A percentile compares a stretch with the other conserved stretches of the same genome.
Conservation (phyloP, 768 basidiomycete genomes). For the Termitomyces sp. region DNA sequence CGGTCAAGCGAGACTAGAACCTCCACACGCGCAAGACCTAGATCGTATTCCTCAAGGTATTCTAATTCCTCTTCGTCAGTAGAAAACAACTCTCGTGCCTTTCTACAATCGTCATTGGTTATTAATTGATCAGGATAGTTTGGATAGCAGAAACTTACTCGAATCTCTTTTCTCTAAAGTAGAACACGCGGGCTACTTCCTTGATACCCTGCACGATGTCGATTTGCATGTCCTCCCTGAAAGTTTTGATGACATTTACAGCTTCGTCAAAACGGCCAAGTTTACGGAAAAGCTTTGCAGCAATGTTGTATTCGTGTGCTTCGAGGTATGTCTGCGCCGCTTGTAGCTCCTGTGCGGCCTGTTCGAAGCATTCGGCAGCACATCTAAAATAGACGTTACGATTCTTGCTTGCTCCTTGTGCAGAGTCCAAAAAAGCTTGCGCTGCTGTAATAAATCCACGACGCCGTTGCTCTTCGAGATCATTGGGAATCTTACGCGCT, state of each 20-base stretch:
- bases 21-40: slow-evolving; percentile 42
- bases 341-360: slow-evolving; percentile 27
- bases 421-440: slow-evolving; percentile 41
- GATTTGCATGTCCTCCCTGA: slow-evolving; percentile 24
- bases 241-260: slow-evolving; percentile 32
- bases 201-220: slow-evolving; percentile 30
- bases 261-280: slow-evolving; percentile 49
- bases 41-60: slow-evolving; percentile 48
- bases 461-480: slow-evolving; percentile 16
- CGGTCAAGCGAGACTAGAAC: slow-evolving; percentile 37
- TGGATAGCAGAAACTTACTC: slow-evolving; percentile 20
- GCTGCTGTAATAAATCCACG: slow-evolving; percentile 40
- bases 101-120: slow-evolving; percentile 24
- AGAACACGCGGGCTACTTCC: slow-evolving; percentile 40
- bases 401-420: slow-evolving; percentile 21
- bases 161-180: slow-evolving; percentile 30
- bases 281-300: slow-evolving; percentile 45
- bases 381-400: slow-evolving; percentile 30
- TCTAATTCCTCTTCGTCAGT: slow-evolving; percentile 47
- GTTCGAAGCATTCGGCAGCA: slow-evolving; percentile 42
- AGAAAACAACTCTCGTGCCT: slow-evolving; percentile 41
- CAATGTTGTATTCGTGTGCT: slow-evolving; percentile 35
- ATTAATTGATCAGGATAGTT: neutral
- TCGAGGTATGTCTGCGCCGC: slow-evolving; percentile 41
- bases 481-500: slow-evolving; percentile 30